These are phyloP conservation scores for Isochrysis galbana DNA, from an alignment of 78 protist species.

Conservation along the genomic window DNA sequence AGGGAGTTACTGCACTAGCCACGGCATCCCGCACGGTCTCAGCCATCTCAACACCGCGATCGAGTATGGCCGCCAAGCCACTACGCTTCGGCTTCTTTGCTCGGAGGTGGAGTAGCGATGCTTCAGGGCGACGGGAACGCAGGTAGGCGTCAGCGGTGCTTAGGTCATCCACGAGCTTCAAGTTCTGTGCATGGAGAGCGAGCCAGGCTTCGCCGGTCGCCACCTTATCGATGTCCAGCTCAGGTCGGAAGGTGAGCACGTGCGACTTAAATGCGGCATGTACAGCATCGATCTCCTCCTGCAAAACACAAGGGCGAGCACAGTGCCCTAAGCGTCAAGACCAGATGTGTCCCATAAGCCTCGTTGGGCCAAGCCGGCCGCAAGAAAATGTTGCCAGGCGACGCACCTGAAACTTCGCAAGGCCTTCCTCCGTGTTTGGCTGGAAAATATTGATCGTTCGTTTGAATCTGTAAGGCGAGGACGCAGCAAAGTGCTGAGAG, in stretches of 20 bases:
- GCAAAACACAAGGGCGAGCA: too few species aligned
- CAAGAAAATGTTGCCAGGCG: too few species aligned
- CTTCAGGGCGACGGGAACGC: background rate
- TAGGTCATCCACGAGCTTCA: background rate
- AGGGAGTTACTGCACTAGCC: too few species aligned
- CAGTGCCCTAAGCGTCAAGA: too few species aligned
- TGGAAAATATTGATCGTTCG: background rate
- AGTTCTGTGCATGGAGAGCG: background rate
- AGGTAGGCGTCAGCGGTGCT: background rate
- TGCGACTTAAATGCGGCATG: background rate
- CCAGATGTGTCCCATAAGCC: too few species aligned
- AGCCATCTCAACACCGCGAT: background rate
- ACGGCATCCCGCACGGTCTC: too few species aligned
- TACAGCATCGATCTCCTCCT: background rate
- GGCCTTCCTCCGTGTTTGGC: background rate
- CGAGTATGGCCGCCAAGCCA: background rate
- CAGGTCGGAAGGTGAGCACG: background rate
- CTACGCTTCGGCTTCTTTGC: background rate
- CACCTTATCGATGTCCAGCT: background rate
- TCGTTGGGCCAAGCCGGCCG: too few species aligned
- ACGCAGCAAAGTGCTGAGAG: too few species aligned
- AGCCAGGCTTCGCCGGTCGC: conserved; percentile 14
- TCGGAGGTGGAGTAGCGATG: background rate
- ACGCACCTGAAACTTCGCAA: background rate
- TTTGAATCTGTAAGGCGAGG: too few species aligned